Conservation (phyloP, 345 rosid species). For the Salix udensis region DNA sequence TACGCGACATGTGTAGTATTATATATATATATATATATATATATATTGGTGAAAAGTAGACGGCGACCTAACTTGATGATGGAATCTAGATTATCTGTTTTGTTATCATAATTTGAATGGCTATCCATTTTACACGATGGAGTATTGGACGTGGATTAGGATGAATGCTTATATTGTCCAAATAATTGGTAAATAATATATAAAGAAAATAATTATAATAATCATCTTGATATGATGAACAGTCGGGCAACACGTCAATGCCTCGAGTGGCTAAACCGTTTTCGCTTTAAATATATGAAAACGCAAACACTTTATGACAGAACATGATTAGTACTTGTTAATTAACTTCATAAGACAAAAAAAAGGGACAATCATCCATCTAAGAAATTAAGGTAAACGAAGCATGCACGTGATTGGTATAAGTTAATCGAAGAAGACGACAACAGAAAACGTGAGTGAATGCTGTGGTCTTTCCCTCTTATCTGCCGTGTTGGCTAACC, state of each 20-base stretch:
- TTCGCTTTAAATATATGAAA: background rate
- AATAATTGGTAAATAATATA: constrained; percentile 7
- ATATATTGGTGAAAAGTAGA: background rate
- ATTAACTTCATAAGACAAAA: background rate
- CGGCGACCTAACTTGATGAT: constrained; percentile 5
- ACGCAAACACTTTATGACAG: background rate
- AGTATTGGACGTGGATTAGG: constrained; percentile 11
- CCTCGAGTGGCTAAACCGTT: background rate
- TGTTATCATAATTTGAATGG: constrained; percentile 7
- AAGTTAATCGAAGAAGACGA: background rate
- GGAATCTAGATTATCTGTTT: constrained; percentile 27
- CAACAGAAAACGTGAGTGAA: too few relatives aligned
- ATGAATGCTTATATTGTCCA: background rate
- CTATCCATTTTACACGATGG: background rate
- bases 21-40: background rate
- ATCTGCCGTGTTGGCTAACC: too few relatives aligned
- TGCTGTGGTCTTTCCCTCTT: too few relatives aligned
- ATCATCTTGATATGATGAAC: background rate
- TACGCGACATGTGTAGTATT: too few relatives aligned
- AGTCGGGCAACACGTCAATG: background rate
- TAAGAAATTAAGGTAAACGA: background rate
- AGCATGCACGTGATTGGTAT: background rate
- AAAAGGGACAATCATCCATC: background rate
- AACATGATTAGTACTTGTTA: background rate
- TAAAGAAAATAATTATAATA: background rate